phyloP scores from a whole-genome alignment of 768 basidiomycete genomes.

The Phylloporus rhodoxanthus region DNA sequence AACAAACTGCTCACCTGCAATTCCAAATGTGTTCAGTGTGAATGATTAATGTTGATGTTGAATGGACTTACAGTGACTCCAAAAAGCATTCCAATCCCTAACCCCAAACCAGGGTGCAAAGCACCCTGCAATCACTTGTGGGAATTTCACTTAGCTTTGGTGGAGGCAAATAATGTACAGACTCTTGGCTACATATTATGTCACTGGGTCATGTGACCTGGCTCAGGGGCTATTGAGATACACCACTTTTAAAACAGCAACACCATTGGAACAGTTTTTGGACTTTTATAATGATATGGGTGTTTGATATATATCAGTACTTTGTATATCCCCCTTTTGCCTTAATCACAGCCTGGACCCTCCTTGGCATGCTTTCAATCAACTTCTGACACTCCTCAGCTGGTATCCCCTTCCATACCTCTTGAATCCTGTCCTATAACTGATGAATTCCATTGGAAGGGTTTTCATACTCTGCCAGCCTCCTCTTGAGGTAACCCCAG shows the following conservation, averaged over 20 bases:
- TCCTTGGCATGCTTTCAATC: neutral
- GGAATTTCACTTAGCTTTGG: too few species aligned
- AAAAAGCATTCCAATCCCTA: too few species aligned
- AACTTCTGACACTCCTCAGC: neutral
- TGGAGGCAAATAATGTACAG: too few species aligned
- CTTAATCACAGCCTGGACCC: neutral
- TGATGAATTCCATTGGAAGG: neutral
- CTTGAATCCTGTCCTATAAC: neutral
- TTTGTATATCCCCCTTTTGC: neutral
- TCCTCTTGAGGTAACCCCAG: neutral
- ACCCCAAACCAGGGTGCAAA: too few species aligned
- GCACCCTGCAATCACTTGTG: too few species aligned
- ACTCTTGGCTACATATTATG: neutral
- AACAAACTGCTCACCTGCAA: too few species aligned
- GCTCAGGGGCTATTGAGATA: neutral
- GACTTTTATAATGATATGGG: too few species aligned
- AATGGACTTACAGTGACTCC: too few species aligned
- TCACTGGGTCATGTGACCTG: neutral
- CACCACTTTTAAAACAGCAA: neutral
- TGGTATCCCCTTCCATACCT: neutral
- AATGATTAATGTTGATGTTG: too few species aligned
- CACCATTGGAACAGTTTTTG: too few species aligned
- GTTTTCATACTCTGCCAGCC: neutral
- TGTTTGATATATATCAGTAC: too few species aligned
- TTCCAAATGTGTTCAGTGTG: too few species aligned